These are phyloP conservation scores for Nematodospora anomalae DNA, from an alignment of 1,139 yeast genomes.

Conservation along the genomic window DNA sequence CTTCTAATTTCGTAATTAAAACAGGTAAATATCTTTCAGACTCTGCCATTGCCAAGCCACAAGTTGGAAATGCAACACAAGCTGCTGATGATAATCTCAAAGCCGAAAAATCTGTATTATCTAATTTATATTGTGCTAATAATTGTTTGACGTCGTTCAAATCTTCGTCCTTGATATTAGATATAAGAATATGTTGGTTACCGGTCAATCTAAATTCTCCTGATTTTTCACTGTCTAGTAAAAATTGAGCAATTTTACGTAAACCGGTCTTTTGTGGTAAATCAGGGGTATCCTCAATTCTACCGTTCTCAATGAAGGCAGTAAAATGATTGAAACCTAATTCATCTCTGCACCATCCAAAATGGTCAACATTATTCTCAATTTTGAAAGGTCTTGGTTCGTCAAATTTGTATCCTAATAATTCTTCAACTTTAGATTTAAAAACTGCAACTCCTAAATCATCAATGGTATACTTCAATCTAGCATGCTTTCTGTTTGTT, in stretches of 20 bases:
- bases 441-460: conserved; percentile 84
- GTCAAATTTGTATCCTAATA: conserved; percentile 74
- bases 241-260: conserved; percentile 69
- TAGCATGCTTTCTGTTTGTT: conserved; percentile 94
- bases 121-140: conserved; percentile 74
- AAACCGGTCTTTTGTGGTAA: conserved; percentile 89
- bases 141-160: conserved; percentile 60
- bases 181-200: conserved; percentile 86
- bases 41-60: conserved; percentile 99
- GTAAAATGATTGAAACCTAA: conserved; percentile 86
- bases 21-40: conserved; percentile 92
- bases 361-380: conserved; percentile 84
- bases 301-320: conserved; percentile 93
- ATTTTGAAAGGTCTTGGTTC: conserved; percentile 72
- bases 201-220: conserved; percentile 95
- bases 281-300: conserved; percentile 91
- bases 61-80: conserved; percentile 98
- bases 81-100: conserved; percentile 90
- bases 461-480: conserved; percentile 95
- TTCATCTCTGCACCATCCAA: conserved; percentile 95
- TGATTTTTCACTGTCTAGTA: conserved; percentile 45
- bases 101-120: conserved; percentile 80
- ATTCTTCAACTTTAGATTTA: conserved; percentile 78
- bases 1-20: conserved; percentile 77
- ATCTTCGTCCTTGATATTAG: conserved; percentile 70